Evolutionary conservation across 2,329 filamentous ascomycete genomes (phyloP), one percentile per base, ranked within the genome.

Genomic region (Claviceps spartinae): DNA sequence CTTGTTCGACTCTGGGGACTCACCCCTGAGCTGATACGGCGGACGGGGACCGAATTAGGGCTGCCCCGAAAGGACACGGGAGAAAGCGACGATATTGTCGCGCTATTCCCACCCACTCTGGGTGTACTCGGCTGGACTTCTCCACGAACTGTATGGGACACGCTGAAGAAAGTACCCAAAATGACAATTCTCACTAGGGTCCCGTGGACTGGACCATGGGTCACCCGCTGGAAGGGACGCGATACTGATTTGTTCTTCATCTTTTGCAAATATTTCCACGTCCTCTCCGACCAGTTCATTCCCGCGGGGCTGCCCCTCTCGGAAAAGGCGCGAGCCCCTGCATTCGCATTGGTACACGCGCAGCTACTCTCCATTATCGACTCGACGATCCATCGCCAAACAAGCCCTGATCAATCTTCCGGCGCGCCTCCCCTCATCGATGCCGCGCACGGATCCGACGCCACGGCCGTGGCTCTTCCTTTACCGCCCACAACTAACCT

Each of bases 231-330:
- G 90, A 84, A 81, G 55, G 90, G 90, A 14, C 81, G 82, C 2
- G 89, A 95, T 60, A 94, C 86, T 4, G 90, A 95, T 62, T 72
- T 96, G 37, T 88, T 95, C 63, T 95, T 91, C 68, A 85, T 94
- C 45, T 96, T 96, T 62, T 81, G 83, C 69, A 95, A 95, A 67
- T 84, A 93, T 63, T 94, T 86, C 60, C 86, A 91, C 65, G 77
- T 91, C 20, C 73, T 96, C 3, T 76, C 83, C 4, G 81, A 86
- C 42, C 86, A 93, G 54, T 85, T 86, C 58, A 72, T 86, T 59
- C 82, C 83, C 0, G 59, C 68, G 0, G 71, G 70, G 4, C 62
- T 82, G 34, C 71, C 78, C 2, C 64, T 81, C 16, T 60, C 68
- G 0, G 76, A 80, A 53, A 80, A 78, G 60, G 77, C 76, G 5